Percentiles rank a stretch among this genome's conserved stretches.
These are phyloP conservation scores for Trametes hirsuta DNA, from an alignment of 1,284 basidiomycete genomes.

Conservation along the genomic window DNA sequence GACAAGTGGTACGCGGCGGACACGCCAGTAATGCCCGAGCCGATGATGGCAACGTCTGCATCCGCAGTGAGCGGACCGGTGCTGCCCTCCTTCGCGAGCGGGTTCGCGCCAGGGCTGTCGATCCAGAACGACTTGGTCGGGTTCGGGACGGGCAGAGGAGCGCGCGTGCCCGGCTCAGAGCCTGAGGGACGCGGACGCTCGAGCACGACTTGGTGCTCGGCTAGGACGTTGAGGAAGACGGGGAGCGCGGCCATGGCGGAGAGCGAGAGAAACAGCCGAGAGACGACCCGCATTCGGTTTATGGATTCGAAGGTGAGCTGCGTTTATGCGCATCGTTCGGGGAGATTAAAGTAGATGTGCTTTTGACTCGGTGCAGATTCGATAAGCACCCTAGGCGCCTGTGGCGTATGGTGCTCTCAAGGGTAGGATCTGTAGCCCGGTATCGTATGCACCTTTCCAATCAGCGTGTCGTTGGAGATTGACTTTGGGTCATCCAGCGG, in stretches of 20 bases:
- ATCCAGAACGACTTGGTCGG: constrained; percentile 76
- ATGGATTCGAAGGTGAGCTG: too few relatives aligned
- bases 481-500: too few relatives aligned
- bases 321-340: too few relatives aligned
- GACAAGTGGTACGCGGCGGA: constrained; percentile 72
- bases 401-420: too few relatives aligned
- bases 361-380: too few relatives aligned
- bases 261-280: not conserved
- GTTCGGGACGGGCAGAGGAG: constrained; percentile 55
- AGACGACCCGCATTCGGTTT: not conserved
- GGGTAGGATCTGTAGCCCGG: too few relatives aligned
- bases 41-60: constrained; percentile 76
- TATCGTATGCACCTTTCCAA: too few relatives aligned
- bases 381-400: too few relatives aligned
- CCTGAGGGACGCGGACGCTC: not conserved
- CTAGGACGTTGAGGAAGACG: constrained; percentile 25
- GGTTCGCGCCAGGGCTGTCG: constrained; percentile 60
- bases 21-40: constrained; percentile 78
- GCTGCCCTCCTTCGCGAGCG: constrained; percentile 66
- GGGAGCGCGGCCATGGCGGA: constrained; percentile 27
- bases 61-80: constrained; percentile 54
- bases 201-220: constrained; percentile 27
- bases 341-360: too few relatives aligned
- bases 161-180: constrained; percentile 13
- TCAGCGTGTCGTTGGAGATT: too few relatives aligned